A percentile compares a stretch with the other conserved stretches of the same genome.
phyloP scores from a whole-genome alignment of 225 moss, liverwort and hornwort species.

The Takakia lepidozioides region DNA sequence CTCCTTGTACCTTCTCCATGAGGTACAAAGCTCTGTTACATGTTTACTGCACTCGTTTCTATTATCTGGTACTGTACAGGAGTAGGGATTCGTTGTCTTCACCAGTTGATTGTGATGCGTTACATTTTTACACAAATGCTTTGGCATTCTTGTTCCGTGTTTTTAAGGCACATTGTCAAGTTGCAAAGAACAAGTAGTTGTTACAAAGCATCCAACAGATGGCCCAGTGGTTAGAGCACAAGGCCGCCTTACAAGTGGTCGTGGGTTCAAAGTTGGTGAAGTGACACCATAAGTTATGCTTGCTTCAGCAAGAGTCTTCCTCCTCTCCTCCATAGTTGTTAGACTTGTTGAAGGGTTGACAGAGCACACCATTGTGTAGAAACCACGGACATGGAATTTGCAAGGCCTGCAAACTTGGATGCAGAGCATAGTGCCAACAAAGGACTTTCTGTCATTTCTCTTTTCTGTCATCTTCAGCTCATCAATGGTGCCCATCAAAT shows the following conservation, averaged over 20 bases:
- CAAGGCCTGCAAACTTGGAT: slow-evolving; percentile 78
- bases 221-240: no score
- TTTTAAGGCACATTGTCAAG: not conserved
- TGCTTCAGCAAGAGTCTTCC: no score
- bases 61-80: not conserved
- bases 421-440: slow-evolving; percentile 60
- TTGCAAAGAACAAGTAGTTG: no score
- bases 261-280: no score
- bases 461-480: slow-evolving; percentile 78
- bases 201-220: no score
- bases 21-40: no score
- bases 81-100: not conserved
- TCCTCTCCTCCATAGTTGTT: no score
- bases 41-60: slow-evolving; percentile 4
- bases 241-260: no score
- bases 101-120: no score
- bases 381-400: slow-evolving; percentile 71
- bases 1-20: slow-evolving; percentile 63
- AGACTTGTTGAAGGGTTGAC: slow-evolving; percentile 6
- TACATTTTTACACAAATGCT: no score
- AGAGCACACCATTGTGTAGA: slow-evolving; percentile 30
- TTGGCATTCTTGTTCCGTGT: not conserved
- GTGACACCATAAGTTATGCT: no score
- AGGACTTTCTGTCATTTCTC: slow-evolving; percentile 70
- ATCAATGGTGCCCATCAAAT: slow-evolving; percentile 62